These are phyloP conservation scores for Calonectria pseudoturangicola DNA, from an alignment of 2,329 filamentous ascomycete species.

Conservation along the genomic window DNA sequence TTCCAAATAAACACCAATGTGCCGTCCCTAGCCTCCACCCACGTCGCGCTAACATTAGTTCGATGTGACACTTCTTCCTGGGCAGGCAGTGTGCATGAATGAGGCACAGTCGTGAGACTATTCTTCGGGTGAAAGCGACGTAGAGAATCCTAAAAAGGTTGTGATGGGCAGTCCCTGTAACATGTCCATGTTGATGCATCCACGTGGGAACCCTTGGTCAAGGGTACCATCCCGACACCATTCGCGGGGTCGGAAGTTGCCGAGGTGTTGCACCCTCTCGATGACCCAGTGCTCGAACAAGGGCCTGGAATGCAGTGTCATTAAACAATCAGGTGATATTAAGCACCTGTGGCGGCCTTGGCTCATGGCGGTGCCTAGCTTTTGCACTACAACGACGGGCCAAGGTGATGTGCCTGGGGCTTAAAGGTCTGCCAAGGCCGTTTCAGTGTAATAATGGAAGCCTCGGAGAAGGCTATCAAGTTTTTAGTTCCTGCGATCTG, in stretches of 20 bases:
- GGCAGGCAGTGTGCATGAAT: conserved; percentile 4
- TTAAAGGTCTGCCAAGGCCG: background rate
- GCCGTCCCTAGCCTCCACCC: background rate
- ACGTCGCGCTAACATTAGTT: background rate
- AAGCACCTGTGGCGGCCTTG: background rate
- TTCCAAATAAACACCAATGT: background rate
- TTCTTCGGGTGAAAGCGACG: no score
- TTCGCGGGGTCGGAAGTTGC: no score
- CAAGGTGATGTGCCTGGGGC: background rate
- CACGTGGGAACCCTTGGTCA: background rate
- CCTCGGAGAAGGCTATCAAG: conserved; percentile 5
- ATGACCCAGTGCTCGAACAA: no score
- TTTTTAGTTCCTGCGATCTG: background rate
- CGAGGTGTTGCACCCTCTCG: no score
- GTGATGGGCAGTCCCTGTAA: no score
- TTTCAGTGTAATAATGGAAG: conserved; percentile 7
- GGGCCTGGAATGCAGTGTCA: no score
- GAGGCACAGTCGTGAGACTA: background rate
- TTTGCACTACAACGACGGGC: background rate
- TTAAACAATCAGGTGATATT: background rate
- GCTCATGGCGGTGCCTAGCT: background rate
- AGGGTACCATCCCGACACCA: no score
- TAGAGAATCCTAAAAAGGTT: background rate
- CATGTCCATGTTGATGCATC: background rate
- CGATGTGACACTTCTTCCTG: background rate